Base-by-base conservation (phyloP, 495 filamentous ascomycete species). In the Penicillium tannophilum region DNA sequence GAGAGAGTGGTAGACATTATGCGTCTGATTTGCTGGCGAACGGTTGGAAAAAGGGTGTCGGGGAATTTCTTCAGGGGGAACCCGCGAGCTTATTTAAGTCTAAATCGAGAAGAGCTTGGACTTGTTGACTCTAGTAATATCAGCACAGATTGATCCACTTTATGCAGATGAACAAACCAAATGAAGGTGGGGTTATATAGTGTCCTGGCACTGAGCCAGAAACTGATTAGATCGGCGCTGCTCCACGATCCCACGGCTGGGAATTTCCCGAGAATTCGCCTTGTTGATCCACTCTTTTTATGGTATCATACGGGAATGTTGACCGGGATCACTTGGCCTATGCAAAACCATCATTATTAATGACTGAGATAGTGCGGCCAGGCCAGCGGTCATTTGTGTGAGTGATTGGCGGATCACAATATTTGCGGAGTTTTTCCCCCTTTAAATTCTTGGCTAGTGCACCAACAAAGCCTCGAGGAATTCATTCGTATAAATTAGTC, bases 261-360 rank as follows among this genome's bases (percentile, higher is more conserved):
- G 8, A 41, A 54, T 57, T 55, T 23, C 45, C 62, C 58, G 62
- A 64, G 57, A 47, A 58, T 60, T 58, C 60, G 44, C 62, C 62
- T 49, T 49, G 24, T 20, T 8, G 51, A n/a, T 19, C 28, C 6
- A 28, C 28, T 4, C 28, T 7, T 28, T 7, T 28, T 28, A 28
- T 28, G 28, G 28, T 28, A 28, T 7, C 28, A 52, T 19, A 19
- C 1, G 12, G 4, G 35, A 42, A 42, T 14, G 39, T 42, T 16
- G 39, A 16, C 5, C 16, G 39, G 4, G 12, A 14, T 42, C 4
- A 52, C 17, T 17, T 17, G 44, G 5, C 19, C 2, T n/a, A n/a
- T 7, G 4, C 1, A 7, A 28, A 5, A 5, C 28, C 4, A 28
- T 28, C 6, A 28, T 28, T 7, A 7, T 2, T 7, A 28, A 28